These are phyloP conservation scores for Brassica nigra DNA, from an alignment of 345 rosid species.

Conservation along the genomic window DNA sequence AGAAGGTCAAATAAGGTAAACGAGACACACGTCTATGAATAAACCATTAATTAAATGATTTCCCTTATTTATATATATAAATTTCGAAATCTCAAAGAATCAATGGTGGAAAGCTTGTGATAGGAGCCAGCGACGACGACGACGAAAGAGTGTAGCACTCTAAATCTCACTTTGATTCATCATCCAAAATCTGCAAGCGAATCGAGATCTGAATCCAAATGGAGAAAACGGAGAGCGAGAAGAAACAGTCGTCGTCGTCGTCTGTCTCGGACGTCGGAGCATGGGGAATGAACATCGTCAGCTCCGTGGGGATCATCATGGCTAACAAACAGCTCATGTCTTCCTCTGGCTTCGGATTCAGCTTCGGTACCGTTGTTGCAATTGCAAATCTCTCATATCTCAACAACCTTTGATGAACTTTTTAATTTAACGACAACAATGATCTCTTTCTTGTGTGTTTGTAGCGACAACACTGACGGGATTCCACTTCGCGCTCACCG, in stretches of 20 bases:
- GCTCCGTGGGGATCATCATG: slow-evolving; percentile 96
- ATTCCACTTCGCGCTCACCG: slow-evolving; percentile 87
- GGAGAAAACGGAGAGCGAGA: slow-evolving; percentile 52
- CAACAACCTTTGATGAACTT: background rate
- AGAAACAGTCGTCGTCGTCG: slow-evolving; percentile 54
- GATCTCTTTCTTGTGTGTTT: background rate
- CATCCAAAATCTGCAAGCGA: too few relatives aligned
- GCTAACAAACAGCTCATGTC: slow-evolving; percentile 98
- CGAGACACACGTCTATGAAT: slow-evolving; percentile 30
- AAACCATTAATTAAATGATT: background rate
- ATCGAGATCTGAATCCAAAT: background rate
- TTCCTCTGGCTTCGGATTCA: slow-evolving; percentile 67
- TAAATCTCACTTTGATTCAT: background rate
- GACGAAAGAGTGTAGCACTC: background rate
- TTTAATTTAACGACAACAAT: background rate
- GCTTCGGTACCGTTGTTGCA: slow-evolving; percentile 58
- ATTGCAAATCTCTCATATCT: background rate
- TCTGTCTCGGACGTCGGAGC: slow-evolving; percentile 84
- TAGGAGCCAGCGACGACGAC: slow-evolving; percentile 11
- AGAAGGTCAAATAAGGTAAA: slow-evolving; percentile 37
- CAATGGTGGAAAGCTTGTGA: slow-evolving; percentile 28
- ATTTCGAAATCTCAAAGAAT: slow-evolving; percentile 6
- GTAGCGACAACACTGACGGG: slow-evolving; percentile 89
- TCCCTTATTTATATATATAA: background rate
- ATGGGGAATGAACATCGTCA: slow-evolving; percentile 76